Evolutionary conservation across 2,329 filamentous ascomycete species (phyloP).

Genomic region (Penicillium sp.): DNA sequence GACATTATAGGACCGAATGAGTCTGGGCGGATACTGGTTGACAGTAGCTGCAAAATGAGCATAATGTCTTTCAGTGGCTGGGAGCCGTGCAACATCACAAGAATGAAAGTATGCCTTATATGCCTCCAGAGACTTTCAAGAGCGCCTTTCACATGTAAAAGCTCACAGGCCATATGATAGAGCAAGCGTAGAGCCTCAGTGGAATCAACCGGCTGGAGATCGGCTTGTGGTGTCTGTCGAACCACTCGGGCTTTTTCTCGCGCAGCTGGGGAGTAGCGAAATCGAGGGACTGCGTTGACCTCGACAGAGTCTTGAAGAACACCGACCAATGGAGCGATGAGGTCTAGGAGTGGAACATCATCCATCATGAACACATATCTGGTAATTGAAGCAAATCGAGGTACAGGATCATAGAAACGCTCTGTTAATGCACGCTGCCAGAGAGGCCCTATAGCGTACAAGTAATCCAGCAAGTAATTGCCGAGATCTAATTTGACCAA

Average conservation of each 20-base stretch:
- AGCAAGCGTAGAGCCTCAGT: conserved; percentile 56
- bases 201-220: conserved; percentile 51
- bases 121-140: conserved; percentile 53
- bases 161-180: conserved; percentile 50
- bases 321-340: conserved; percentile 39
- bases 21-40: conserved; percentile 52
- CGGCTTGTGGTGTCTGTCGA: conserved; percentile 41
- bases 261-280: conserved; percentile 44
- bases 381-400: conserved; percentile 42
- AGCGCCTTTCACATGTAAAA: conserved; percentile 44
- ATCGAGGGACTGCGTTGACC: conserved; percentile 55
- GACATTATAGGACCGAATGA: conserved; percentile 56
- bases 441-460: conserved; percentile 50
- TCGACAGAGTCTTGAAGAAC: conserved; percentile 49
- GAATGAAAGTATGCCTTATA: conserved; percentile 57
- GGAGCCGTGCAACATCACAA: conserved; percentile 58
- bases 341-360: conserved; percentile 33
- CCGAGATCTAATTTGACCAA: conserved; percentile 45
- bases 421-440: conserved; percentile 59
- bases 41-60: conserved; percentile 54
- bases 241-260: conserved; percentile 40
- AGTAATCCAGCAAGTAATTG: conserved; percentile 50
- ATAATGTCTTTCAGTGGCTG: conserved; percentile 58
- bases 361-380: conserved; percentile 42
- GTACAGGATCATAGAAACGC: conserved; percentile 47